These are phyloP conservation scores for Pharus latifolius DNA, from an alignment of 176 grass and related monocot species.

Conservation along the genomic window DNA sequence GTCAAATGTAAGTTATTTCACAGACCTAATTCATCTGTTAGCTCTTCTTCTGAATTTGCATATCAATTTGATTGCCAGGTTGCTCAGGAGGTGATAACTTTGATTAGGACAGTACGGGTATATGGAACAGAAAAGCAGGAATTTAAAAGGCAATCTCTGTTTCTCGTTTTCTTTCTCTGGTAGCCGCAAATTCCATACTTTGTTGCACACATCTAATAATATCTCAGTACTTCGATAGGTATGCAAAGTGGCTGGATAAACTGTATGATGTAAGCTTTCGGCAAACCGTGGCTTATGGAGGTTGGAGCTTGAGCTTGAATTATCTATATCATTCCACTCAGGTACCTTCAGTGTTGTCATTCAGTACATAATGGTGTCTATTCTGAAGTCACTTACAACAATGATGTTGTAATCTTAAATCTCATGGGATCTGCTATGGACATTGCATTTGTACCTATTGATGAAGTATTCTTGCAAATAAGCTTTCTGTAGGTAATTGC, in stretches of 20 bases:
- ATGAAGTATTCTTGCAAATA: slow-evolving; percentile 64
- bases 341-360: slow-evolving; percentile 32
- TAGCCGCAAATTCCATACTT: background rate
- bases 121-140: slow-evolving; percentile 95
- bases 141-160: slow-evolving; percentile 48
- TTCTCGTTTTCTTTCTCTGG: background rate
- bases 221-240: slow-evolving; percentile 50
- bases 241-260: slow-evolving; percentile 77
- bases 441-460: slow-evolving; percentile 14
- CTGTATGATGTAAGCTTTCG: slow-evolving; percentile 82
- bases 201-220: slow-evolving; percentile 3
- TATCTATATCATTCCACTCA: slow-evolving; percentile 97
- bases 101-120: slow-evolving; percentile 76
- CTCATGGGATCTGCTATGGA: background rate
- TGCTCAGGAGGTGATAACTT: slow-evolving; percentile 83
- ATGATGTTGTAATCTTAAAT: background rate
- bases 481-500: slow-evolving; percentile 85
- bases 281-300: slow-evolving; percentile 88
- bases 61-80: slow-evolving; percentile 52
- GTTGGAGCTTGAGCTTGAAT: slow-evolving; percentile 96
- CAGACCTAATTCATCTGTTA: background rate
- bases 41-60: slow-evolving; percentile 6
- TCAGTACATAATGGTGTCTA: background rate
- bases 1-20: slow-evolving; percentile 12
- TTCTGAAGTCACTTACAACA: background rate